Conservation (phyloP, 2,329 filamentous ascomycete species). For the Fusarium sp. region DNA sequence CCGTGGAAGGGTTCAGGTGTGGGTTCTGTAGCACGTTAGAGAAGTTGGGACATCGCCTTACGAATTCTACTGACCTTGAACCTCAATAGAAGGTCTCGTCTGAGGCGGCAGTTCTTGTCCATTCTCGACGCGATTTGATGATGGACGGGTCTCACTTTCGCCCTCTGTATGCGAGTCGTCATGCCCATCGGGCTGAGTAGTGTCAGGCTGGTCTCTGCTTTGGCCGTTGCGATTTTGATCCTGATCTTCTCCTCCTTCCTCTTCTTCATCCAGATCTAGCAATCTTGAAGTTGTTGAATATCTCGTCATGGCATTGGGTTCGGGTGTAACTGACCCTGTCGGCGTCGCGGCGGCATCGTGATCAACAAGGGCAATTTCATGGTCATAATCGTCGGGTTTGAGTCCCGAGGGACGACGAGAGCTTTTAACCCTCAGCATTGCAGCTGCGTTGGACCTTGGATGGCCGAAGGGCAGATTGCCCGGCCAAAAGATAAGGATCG, state of each 20-base stretch:
- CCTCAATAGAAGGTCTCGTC: constrained; percentile 52
- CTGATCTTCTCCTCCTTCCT: constrained; percentile 20
- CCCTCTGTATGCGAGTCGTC: constrained; percentile 34
- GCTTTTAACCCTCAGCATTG: constrained; percentile 57
- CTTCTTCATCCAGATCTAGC: constrained; percentile 38
- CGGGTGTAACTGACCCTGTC: constrained; percentile 34
- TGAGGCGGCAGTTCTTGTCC: constrained; percentile 34
- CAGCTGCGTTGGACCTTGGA: constrained; percentile 29
- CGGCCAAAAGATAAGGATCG: constrained; percentile 24
- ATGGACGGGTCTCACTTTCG: constrained; percentile 10
- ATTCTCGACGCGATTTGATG: constrained; percentile 19
- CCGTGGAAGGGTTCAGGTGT: constrained; percentile 46
- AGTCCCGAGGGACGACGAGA: constrained; percentile 68
- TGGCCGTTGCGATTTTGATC: constrained; percentile 9
- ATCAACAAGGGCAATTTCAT: constrained; percentile 78
- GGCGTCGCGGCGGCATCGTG: constrained; percentile 54
- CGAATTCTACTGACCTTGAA: constrained; percentile 48
- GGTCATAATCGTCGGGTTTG: constrained; percentile 74
- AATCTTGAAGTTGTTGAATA: constrained; percentile 47
- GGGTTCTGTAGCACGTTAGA: constrained; percentile 48
- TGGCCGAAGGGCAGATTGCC: constrained; percentile 27
- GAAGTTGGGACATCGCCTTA: background rate
- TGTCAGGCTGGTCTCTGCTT: constrained; percentile 9
- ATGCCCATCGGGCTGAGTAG: constrained; percentile 15
- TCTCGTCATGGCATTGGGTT: constrained; percentile 38